phyloP scores from a whole-genome alignment of 345 rosid genomes.

The Lumnitzera littorea region DNA sequence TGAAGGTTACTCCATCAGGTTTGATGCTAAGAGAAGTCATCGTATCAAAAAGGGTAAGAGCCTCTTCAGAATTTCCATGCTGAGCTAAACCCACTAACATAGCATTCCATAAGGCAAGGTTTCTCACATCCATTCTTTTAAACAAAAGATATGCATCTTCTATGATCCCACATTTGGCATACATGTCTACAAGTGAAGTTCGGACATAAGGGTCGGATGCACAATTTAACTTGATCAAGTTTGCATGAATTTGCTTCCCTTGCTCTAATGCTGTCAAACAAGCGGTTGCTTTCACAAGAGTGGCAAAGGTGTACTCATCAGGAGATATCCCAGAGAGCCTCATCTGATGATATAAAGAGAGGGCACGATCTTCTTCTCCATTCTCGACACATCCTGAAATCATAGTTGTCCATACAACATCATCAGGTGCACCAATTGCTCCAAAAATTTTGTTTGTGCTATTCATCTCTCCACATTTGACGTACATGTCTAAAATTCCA shows the following conservation, averaged over 20 bases:
- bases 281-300: conserved; percentile 48
- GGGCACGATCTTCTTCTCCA: conserved; percentile 40
- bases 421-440: conserved; percentile 30
- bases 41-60: conserved; percentile 31
- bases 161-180: conserved; percentile 52
- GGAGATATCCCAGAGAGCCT: conserved; percentile 38
- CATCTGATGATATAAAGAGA: conserved; percentile 44
- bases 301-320: conserved; percentile 50
- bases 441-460: conserved; percentile 30
- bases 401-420: conserved; percentile 60
- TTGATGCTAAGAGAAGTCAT: conserved; percentile 29
- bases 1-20: conserved; percentile 43
- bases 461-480: conserved; percentile 46
- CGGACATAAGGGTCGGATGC: conserved; percentile 31
- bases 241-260: conserved; percentile 53
- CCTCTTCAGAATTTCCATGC: conserved; percentile 50
- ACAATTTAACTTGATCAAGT: conserved; percentile 37
- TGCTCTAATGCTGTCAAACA: conserved; percentile 41
- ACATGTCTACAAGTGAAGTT: conserved; percentile 54
- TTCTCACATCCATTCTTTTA: conserved; percentile 22
- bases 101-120: conserved; percentile 40
- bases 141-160: conserved; percentile 40
- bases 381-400: conserved; percentile 52
- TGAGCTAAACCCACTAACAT: conserved; percentile 52
- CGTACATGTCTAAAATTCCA: conserved; percentile 48